phyloP scores from a whole-genome alignment of 495 filamentous ascomycete genomes.

The Talaromyces ruber region DNA sequence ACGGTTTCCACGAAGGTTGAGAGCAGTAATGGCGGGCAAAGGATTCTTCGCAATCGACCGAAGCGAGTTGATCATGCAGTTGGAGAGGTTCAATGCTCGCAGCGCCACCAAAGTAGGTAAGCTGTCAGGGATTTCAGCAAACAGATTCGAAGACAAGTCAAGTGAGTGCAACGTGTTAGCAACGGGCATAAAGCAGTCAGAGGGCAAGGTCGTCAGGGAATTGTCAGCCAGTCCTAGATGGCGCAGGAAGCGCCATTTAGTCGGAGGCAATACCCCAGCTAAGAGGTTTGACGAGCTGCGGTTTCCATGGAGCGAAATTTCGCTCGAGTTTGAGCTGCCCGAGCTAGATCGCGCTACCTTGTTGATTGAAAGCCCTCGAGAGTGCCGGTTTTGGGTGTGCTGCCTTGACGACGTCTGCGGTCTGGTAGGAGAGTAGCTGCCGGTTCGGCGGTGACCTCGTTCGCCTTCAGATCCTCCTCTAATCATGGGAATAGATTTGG shows the following conservation, averaged over 20 bases:
- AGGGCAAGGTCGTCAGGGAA: constrained; percentile 67
- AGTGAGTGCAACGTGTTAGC: constrained; percentile 81
- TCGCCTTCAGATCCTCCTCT: constrained; percentile 41
- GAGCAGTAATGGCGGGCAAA: constrained; percentile 82
- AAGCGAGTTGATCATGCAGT: constrained; percentile 95
- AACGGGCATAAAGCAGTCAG: constrained; percentile 66
- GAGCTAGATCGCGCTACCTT: constrained; percentile 80
- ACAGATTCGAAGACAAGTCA: constrained; percentile 85
- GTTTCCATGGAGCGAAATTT: constrained; percentile 57
- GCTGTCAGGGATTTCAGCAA: constrained; percentile 84
- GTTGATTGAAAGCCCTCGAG: constrained; percentile 42
- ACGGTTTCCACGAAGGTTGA: constrained; percentile 87
- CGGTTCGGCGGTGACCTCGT: constrained; percentile 44
- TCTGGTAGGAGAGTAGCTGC: constrained; percentile 72
- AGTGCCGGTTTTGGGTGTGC: constrained; percentile 50
- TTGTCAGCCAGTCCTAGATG: constrained; percentile 92
- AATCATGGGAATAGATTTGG: constrained; percentile 38
- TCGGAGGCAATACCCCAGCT: constrained; percentile 55
- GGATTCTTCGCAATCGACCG: constrained; percentile 81
- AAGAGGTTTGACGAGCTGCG: constrained; percentile 69
- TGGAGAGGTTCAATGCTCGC: constrained; percentile 81
- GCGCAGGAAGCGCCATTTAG: constrained; percentile 90
- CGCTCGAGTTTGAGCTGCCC: constrained; percentile 84
- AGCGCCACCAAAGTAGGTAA: constrained; percentile 73
- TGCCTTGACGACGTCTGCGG: constrained; percentile 55